A percentile compares a stretch with the other conserved stretches of the same genome.
Evolutionary conservation across 805 yeast species (phyloP).

Genomic region (Sugiyamaella marilandica): DNA sequence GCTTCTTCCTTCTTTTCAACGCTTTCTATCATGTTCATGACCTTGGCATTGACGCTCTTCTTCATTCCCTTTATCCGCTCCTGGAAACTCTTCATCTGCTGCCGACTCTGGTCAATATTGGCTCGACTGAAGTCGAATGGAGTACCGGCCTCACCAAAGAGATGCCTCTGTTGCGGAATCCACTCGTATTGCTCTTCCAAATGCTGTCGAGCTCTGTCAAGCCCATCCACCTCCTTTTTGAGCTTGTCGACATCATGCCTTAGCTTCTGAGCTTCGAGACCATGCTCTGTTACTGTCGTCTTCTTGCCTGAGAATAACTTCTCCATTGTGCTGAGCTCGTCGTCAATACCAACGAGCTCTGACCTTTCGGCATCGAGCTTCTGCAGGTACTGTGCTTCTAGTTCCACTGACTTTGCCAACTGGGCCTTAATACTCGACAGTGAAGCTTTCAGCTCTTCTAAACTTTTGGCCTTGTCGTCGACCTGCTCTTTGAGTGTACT

Average conservation of each 20-base stretch:
- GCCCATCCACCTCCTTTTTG: slow-evolving; percentile 15
- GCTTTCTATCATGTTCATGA: slow-evolving; percentile 86
- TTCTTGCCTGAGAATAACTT: slow-evolving; percentile 22
- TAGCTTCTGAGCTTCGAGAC: slow-evolving; percentile 26
- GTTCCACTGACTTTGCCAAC: slow-evolving; percentile 28
- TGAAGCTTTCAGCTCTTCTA: slow-evolving; percentile 34
- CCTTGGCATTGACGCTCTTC: slow-evolving; percentile 76
- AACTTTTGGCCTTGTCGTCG: slow-evolving; percentile 32
- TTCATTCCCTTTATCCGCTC: slow-evolving; percentile 65
- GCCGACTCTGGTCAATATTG: slow-evolving; percentile 58
- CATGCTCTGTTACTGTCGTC: slow-evolving; percentile 26
- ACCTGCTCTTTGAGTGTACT: slow-evolving; percentile 41
- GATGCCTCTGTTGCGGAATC: slow-evolving; percentile 60
- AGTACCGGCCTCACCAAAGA: slow-evolving; percentile 32
- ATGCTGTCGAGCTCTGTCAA: slow-evolving; percentile 37
- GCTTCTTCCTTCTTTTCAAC: slow-evolving; percentile 83
- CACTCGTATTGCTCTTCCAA: slow-evolving; percentile 58
- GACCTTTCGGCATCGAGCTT: slow-evolving; percentile 49
- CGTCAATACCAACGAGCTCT: slow-evolving; percentile 62
- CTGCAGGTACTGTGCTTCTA: slow-evolving; percentile 28
- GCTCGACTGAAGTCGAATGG: slow-evolving; percentile 30
- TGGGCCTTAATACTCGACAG: slow-evolving; percentile 30
- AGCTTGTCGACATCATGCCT: slow-evolving; percentile 30
- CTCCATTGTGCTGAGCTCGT: slow-evolving; percentile 58
- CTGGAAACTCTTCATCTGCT: slow-evolving; percentile 50